Evolutionary conservation across 164 flowering plant genomes (phyloP), one percentile per base, ranked within the genome.

Genomic region (Annona cherimola): DNA sequence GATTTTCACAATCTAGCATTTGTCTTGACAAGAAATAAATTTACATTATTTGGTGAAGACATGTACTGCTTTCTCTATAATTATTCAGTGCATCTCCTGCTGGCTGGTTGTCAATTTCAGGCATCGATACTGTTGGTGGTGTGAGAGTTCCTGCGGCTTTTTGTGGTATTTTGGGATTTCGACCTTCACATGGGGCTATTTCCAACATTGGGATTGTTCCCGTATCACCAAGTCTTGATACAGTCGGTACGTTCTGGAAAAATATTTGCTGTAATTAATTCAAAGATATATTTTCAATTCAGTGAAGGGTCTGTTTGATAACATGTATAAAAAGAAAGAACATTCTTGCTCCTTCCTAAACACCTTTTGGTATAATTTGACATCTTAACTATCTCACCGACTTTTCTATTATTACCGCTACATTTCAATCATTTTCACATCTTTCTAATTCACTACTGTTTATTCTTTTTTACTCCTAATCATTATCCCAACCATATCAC

Each of bases 101-200:
- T 40, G 45, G 26, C 71, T 66, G 41, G 44, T 16, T 4, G 43
- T 63, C 40, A 68, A 39, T 82, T 41, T 42, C 86, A 95, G 99
- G 99, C 78, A 62, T 86, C 76, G 99, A 95, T 83, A 84, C 96
- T 73, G 81, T 77, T 83, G 99, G 99, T 71, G 98, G 91, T 60
- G 95, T 95, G 69, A 83, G 98, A 75, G 73, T 92, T 60, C 99
- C 99, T 79, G 94, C 93, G 69, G 89, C 81, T 74, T 89, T 77
- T 74, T 92, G 98, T 85, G 93, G 94, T 43, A 54, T 91, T 54
- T 16, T 91, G 16, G 98, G 99, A 67, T 90, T 92, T 73, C 86
- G 93, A 20, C 83, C 98, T 7, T 92, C 99, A 20, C 82, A 91
- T 83, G 98, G 98, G 3, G 80, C 85, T 76, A 85, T 92, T 76